A percentile compares a stretch with the other conserved stretches of the same genome.
Evolutionary conservation across 192 early-diverging fungal genomes (phyloP).

Genomic region (Glomus cerebriforme): DNA sequence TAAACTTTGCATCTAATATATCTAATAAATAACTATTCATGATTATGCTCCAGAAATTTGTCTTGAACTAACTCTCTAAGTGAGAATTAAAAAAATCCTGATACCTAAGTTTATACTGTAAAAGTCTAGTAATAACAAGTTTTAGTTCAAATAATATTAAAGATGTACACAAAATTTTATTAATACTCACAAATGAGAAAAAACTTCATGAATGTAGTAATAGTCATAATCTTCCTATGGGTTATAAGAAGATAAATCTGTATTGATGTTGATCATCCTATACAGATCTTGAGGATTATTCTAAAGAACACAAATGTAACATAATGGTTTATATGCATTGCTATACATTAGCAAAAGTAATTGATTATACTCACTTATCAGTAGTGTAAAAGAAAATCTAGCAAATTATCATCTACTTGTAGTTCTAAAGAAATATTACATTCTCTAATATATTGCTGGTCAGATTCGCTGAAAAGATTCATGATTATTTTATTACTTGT

Average conservation of each 20-base stretch:
- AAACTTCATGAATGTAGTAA: slow-evolving; percentile 25
- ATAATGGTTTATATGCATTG: neutral
- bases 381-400: slow-evolving; percentile 25
- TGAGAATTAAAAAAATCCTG: slow-evolving; percentile 9
- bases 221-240: slow-evolving; percentile 19
- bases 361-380: neutral
- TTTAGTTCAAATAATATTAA: neutral
- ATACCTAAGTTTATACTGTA: slow-evolving; percentile 24
- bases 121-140: slow-evolving; percentile 15
- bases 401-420: slow-evolving; percentile 18
- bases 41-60: slow-evolving; percentile 30
- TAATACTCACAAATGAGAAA: slow-evolving; percentile 21
- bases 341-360: neutral
- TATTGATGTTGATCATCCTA: slow-evolving; percentile 1
- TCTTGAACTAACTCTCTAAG: slow-evolving; percentile 26
- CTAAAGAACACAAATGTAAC: neutral
- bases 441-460: slow-evolving; percentile 14
- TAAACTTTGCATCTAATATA: slow-evolving; percentile 21
- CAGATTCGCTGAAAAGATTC: slow-evolving; percentile 8
- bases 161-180: neutral
- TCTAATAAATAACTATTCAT: slow-evolving; percentile 21
- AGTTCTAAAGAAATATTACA: slow-evolving; percentile 15
- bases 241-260: slow-evolving; percentile 23
- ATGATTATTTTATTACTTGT: neutral
- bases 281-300: slow-evolving; percentile 11